These are phyloP conservation scores for Aureobasidium leucospermi DNA, from an alignment of 2,329 filamentous ascomycete species.

Conservation along the genomic window DNA sequence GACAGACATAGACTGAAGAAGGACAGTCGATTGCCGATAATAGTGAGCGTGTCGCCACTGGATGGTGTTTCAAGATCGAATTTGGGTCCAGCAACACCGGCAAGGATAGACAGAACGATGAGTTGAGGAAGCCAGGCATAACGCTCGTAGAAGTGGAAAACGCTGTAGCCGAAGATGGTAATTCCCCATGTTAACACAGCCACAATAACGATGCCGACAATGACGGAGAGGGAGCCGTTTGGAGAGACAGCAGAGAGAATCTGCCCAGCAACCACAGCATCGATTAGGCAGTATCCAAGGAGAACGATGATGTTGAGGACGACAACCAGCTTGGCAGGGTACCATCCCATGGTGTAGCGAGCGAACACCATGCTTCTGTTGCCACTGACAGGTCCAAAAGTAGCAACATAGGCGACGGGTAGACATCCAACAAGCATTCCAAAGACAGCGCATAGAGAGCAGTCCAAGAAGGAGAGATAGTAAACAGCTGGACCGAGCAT, in stretches of 20 bases:
- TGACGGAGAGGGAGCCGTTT: conserved; percentile 52
- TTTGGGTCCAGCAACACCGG: conserved; percentile 52
- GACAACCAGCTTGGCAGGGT: conserved; percentile 56
- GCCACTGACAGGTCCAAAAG: conserved; percentile 54
- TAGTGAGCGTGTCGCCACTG: conserved; percentile 41
- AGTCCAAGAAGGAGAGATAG: conserved; percentile 51
- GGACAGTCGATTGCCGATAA: conserved; percentile 53
- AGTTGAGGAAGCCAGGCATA: conserved; percentile 60
- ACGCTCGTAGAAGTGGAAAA: conserved; percentile 63
- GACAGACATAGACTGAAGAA: conserved; percentile 65
- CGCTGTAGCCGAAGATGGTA: conserved; percentile 59
- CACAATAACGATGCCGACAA: conserved; percentile 60
- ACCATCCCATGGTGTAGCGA: conserved; percentile 59
- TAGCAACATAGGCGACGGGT: conserved; percentile 53
- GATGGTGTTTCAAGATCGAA: conserved; percentile 51
- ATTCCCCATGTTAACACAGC: conserved; percentile 56
- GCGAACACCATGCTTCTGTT: conserved; percentile 57
- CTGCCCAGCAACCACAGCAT: conserved; percentile 60
- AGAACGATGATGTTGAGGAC: conserved; percentile 56
- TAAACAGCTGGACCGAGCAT: conserved; percentile 56
- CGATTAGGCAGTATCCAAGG: conserved; percentile 54
- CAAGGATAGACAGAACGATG: conserved; percentile 53
- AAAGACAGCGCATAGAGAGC: conserved; percentile 49
- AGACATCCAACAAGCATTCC: conserved; percentile 50
- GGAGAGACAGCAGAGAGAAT: conserved; percentile 58